Evolutionary conservation across 2,329 filamentous ascomycete species (phyloP), one percentile per base, ranked within the genome.

Genomic region (Aspergillus puulaauensis): DNA sequence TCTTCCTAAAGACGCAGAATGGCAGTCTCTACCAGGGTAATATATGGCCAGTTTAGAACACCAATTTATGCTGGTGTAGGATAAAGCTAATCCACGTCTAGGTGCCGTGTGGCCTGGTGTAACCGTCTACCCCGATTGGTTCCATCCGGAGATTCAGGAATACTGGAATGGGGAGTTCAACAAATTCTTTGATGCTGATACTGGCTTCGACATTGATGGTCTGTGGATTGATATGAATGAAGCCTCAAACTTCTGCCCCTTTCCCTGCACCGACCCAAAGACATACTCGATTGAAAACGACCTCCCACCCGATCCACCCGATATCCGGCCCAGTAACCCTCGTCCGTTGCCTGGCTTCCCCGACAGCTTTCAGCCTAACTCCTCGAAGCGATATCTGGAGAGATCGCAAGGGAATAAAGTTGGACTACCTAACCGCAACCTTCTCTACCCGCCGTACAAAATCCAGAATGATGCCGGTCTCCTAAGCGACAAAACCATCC

Each of bases 21-120:
- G 88, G 80, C 14, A 77, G 77, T 11, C 69, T 83, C 24, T 83
- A 81, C 60, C 66, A 82, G 58, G 84, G 75, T 68, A 69, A 45
- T 17, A 33, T 8, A 21, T 39, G 54, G 17, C 0, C 15, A 9
- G 17, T 15, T 2, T 33, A 45, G 2, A 17, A 12, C 7, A 12
- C 14, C 12, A 6, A 9, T 2, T n/a, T 21, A 12, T 12, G 49
- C 17, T 2, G n/a, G 4, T 9, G 1, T 33, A 37, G 1, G 6
- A 21, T 41, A 40, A 40, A 52, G 24, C 48, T 63, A 14, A 63
- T 9, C 14, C 21, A 15, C 21, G 17, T 57, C 14, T 21, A 73
- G 85, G 89, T 15, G 88, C 91, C 15, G 90, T 93, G 21, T 93
- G 90, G 90, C 87, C 90, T 6, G 90, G 90, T 46, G 82, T 86